A percentile compares a stretch with the other conserved stretches of the same genome.
These are phyloP conservation scores for Tetracladium marchalianum DNA, from an alignment of 495 filamentous ascomycete species.

Conservation along the genomic window DNA sequence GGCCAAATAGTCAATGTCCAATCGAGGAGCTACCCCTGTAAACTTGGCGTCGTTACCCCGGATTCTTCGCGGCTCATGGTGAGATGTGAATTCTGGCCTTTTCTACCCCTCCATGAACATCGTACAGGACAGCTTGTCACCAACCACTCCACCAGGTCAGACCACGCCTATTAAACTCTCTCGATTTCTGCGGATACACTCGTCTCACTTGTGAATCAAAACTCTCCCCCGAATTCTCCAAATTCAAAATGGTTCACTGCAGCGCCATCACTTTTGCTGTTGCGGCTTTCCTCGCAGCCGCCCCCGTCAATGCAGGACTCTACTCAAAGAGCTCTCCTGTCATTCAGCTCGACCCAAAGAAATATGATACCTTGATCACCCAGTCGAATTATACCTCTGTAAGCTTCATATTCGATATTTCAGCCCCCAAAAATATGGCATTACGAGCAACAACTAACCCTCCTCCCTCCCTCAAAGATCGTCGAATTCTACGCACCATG, in stretches of 20 bases:
- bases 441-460: neutral
- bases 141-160: neutral
- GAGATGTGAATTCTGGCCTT: constrained; percentile 9
- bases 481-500: constrained; percentile 87
- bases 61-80: constrained; percentile 7
- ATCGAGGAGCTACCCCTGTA: neutral
- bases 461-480: constrained; percentile 26
- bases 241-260: constrained; percentile 15
- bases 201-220: constrained; percentile 5
- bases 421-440: neutral
- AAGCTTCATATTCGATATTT: constrained; percentile 25
- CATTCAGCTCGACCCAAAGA: constrained; percentile 72
- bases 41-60: constrained; percentile 9
- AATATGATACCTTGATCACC: constrained; percentile 74
- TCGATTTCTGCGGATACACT: neutral
- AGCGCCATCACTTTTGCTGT: constrained; percentile 28
- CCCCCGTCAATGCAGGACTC: constrained; percentile 57
- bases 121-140: constrained; percentile 16
- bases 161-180: no score
- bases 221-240: constrained; percentile 3
- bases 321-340: constrained; percentile 87
- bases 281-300: constrained; percentile 44
- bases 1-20: neutral
- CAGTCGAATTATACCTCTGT: constrained; percentile 89
- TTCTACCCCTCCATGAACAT: neutral